Conservation (phyloP, 2,329 filamentous ascomycete genomes). For the Venturia aucupariae region DNA sequence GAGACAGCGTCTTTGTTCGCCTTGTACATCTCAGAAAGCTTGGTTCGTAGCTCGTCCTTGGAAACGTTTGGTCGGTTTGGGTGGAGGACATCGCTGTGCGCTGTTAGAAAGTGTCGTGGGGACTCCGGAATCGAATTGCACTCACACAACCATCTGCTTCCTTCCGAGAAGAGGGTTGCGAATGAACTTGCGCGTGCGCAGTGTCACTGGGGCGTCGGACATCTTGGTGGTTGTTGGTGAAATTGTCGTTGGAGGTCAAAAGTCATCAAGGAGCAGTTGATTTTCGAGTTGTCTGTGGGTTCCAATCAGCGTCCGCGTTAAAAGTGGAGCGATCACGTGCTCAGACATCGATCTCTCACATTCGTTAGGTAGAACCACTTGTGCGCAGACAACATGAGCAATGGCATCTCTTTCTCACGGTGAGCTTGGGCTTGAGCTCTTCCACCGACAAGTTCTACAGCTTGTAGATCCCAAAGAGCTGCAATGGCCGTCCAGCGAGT, state of each 20-base stretch:
- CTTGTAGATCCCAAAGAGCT: slow-evolving; percentile 53
- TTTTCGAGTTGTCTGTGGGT: slow-evolving; percentile 11
- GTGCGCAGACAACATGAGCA: too few relatives aligned
- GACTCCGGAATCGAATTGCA: not conserved
- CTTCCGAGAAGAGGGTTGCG: slow-evolving; percentile 97
- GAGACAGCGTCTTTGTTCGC: slow-evolving; percentile 93
- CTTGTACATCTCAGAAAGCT: slow-evolving; percentile 96
- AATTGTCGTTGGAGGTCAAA: not conserved
- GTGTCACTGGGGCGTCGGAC: slow-evolving; percentile 60
- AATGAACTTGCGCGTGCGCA: slow-evolving; percentile 99
- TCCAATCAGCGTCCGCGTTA: slow-evolving; percentile 18
- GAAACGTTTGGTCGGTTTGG: slow-evolving; percentile 96
- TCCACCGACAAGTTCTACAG: slow-evolving; percentile 73
- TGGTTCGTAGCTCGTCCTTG: slow-evolving; percentile 96
- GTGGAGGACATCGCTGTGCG: slow-evolving; percentile 90
- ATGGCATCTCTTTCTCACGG: not conserved
- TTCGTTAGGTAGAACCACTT: not conserved
- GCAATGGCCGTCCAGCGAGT: slow-evolving; percentile 50
- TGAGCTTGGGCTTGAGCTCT: slow-evolving; percentile 27
- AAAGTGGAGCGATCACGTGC: slow-evolving; percentile 14
- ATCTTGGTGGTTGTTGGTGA: slow-evolving; percentile 48
- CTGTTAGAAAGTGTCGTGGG: not conserved
- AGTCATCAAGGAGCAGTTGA: not conserved
- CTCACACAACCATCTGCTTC: slow-evolving; percentile 53
- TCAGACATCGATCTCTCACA: not conserved